phyloP scores from a whole-genome alignment of 345 rosid species.

The Raphanus raphanistrum region DNA sequence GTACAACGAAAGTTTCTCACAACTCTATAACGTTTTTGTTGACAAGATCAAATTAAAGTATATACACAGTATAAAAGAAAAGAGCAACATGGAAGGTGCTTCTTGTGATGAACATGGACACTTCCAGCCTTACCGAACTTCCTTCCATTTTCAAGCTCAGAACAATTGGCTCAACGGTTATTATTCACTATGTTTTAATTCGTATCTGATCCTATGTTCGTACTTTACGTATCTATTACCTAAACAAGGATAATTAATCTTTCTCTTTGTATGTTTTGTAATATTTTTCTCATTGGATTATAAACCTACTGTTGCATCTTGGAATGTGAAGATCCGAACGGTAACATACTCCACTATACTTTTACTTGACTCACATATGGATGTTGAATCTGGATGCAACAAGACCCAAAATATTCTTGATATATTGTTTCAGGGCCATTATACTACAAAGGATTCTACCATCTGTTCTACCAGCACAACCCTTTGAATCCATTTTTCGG shows the following conservation, averaged over 20 bases:
- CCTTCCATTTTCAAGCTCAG: not conserved
- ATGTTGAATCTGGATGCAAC: not conserved
- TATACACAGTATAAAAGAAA: not conserved
- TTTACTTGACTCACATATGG: not conserved
- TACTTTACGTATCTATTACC: not conserved
- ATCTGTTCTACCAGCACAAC: slow-evolving; percentile 51
- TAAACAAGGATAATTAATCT: not conserved
- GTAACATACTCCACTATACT: not conserved
- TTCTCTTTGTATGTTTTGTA: not conserved
- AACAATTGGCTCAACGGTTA: slow-evolving; percentile 2
- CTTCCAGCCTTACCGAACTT: slow-evolving; percentile 1
- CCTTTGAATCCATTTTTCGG: slow-evolving; percentile 53
- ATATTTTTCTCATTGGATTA: not conserved
- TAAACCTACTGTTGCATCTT: slow-evolving; percentile 2
- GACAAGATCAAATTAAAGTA: not conserved
- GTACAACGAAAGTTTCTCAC: not conserved
- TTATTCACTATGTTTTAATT: not conserved
- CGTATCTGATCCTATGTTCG: not conserved
- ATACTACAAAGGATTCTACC: slow-evolving; percentile 63
- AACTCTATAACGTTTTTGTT: not conserved
- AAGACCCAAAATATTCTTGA: not conserved
- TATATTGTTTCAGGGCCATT: slow-evolving; percentile 54
- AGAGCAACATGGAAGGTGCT: not conserved
- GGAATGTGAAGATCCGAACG: slow-evolving; percentile 25
- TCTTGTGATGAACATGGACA: slow-evolving; percentile 2